Conservation (phyloP, 306 rosid genomes). For the Cyclanthera cordifolia region DNA sequence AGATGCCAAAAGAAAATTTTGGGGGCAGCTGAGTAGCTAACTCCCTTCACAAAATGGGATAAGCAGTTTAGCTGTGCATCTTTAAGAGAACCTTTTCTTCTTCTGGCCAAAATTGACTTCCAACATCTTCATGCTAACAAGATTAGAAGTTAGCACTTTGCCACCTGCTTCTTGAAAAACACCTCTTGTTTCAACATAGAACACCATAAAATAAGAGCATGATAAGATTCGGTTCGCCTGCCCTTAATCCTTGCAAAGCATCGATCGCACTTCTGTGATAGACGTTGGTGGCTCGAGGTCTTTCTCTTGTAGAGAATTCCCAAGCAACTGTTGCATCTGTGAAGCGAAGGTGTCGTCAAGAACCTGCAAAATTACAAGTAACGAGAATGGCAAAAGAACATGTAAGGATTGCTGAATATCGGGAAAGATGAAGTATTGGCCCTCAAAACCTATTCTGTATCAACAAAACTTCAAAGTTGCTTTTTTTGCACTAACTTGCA, state of each 20-base stretch:
- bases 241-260: constrained; percentile 68
- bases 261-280: constrained; percentile 82
- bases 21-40: background rate
- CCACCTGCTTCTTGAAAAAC: background rate
- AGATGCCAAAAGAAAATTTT: no score
- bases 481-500: no score
- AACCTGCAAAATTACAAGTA: constrained; percentile 31
- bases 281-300: constrained; percentile 74
- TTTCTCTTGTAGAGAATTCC: constrained; percentile 74
- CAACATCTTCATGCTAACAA: constrained; percentile 5
- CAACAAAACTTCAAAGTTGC: no score
- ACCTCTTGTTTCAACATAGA: background rate
- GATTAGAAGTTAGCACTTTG: background rate
- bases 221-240: background rate
- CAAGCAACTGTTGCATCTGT: constrained; percentile 79
- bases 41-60: constrained; percentile 11
- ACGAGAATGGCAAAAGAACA: no score
- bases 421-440: no score
- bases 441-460: no score
- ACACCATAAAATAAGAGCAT: background rate
- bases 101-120: background rate
- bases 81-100: background rate
- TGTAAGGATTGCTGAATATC: no score
- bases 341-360: constrained; percentile 85
- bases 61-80: background rate